These are phyloP conservation scores for Fusarium caatingaense DNA, from an alignment of 2,329 filamentous ascomycete genomes.

Conservation along the genomic window DNA sequence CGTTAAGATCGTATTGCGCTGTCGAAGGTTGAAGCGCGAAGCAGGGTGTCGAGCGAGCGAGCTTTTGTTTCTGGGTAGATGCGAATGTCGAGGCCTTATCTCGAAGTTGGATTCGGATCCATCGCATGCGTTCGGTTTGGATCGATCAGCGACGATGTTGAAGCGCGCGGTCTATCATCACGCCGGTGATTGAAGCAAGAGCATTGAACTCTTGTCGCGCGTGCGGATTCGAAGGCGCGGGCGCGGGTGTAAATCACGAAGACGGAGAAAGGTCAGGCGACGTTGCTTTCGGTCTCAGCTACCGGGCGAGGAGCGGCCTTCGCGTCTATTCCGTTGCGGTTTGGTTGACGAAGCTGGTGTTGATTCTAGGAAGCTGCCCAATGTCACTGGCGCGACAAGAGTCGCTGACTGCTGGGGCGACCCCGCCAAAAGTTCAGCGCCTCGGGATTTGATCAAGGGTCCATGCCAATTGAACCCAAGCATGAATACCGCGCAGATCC, in stretches of 20 bases:
- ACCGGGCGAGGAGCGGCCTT: neutral
- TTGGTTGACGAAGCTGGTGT: neutral
- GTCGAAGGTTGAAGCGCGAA: no score
- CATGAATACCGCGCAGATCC: no score
- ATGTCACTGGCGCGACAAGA: neutral
- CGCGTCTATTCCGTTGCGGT: neutral
- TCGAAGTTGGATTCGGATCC: no score
- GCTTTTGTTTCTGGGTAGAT: no score
- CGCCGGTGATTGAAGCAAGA: neutral
- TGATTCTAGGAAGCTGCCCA: neutral
- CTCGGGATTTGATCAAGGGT: no score
- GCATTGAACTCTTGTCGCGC: constrained; percentile 1
- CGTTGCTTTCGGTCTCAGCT: neutral
- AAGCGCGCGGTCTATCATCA: neutral
- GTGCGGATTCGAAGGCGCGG: no score
- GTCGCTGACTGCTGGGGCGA: no score
- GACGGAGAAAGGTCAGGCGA: neutral
- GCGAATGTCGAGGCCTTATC: no score
- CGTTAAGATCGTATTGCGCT: no score
- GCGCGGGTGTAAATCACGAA: neutral
- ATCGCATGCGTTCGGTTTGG: neutral
- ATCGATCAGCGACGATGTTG: neutral
- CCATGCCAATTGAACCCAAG: no score
- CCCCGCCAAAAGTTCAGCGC: neutral
- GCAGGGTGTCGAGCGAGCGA: no score